A percentile compares a stretch with the other conserved stretches of the same genome.
Conservation (phyloP, 805 yeast species). For the Myxozyma mucilagina region DNA sequence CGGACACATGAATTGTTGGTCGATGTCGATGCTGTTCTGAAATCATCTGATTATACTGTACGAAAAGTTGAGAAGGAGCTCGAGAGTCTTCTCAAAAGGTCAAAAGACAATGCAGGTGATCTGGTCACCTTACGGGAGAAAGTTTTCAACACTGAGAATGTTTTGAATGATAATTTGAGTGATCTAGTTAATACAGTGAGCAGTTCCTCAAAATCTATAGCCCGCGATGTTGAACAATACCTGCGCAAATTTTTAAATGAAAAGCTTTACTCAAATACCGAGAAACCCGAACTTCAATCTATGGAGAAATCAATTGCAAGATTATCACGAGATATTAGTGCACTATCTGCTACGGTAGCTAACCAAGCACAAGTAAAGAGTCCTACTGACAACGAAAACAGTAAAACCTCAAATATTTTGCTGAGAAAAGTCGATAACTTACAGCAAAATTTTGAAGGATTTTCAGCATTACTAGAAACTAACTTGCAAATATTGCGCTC, state of each 20-base stretch:
- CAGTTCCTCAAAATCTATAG: not conserved
- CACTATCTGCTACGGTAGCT: not conserved
- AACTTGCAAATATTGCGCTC: not conserved
- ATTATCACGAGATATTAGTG: not conserved
- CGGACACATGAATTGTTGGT: conserved; percentile 38
- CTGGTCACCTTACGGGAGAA: conserved; percentile 33
- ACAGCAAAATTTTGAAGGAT: not conserved
- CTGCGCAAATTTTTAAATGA: not conserved
- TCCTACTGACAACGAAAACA: not conserved
- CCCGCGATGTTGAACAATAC: not conserved
- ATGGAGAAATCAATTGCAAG: not conserved
- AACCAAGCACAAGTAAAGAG: not conserved
- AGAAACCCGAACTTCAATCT: not conserved
- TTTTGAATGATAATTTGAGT: conserved; percentile 1
- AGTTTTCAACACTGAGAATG: conserved; percentile 13
- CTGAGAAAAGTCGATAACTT: not conserved
- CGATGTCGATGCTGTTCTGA: conserved; percentile 38
- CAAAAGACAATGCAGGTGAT: conserved; percentile 43
- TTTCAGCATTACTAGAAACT: not conserved
- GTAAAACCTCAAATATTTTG: not conserved
- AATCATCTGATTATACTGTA: conserved; percentile 39
- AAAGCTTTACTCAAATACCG: not conserved
- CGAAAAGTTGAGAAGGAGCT: conserved; percentile 40
- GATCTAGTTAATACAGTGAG: not conserved
- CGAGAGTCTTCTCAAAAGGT: conserved; percentile 40